phyloP scores from a whole-genome alignment of 257 asterid species.

The Thymus mandschuricus region DNA sequence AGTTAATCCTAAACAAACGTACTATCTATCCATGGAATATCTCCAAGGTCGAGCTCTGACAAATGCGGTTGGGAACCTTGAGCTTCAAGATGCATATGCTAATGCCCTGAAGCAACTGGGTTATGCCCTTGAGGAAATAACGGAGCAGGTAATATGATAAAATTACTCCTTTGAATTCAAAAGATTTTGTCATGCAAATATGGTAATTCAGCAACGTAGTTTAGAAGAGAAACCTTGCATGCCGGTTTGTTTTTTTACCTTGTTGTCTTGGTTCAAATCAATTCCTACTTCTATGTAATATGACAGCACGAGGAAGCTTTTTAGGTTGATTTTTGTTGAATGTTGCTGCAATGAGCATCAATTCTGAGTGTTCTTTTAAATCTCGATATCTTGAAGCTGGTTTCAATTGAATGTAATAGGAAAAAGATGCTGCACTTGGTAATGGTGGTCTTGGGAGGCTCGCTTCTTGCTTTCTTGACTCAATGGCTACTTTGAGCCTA shows the following conservation, averaged over 20 bases:
- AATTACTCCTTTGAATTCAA: constrained; percentile 19
- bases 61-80: constrained; percentile 95
- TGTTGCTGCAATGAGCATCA: constrained; percentile 46
- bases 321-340: constrained; percentile 20
- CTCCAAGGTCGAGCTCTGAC: constrained; percentile 98
- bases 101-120: constrained; percentile 87
- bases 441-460: constrained; percentile 99
- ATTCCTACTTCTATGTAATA: constrained; percentile 19
- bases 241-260: not conserved
- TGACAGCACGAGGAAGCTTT: constrained; percentile 13
- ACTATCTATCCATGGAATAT: constrained; percentile 98
- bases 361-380: constrained; percentile 42
- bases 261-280: not conserved
- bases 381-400: constrained; percentile 30
- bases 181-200: constrained; percentile 9
- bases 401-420: constrained; percentile 53
- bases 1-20: constrained; percentile 93
- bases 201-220: constrained; percentile 5
- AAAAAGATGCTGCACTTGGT: constrained; percentile 99
- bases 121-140: constrained; percentile 83
- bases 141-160: constrained; percentile 73
- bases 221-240: constrained; percentile 7
- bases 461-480: constrained; percentile 98
- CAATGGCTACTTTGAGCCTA: constrained; percentile 94
- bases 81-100: constrained; percentile 79